Base-by-base conservation (phyloP, 495 filamentous ascomycete genomes). In the Immersiella caudata region DNA sequence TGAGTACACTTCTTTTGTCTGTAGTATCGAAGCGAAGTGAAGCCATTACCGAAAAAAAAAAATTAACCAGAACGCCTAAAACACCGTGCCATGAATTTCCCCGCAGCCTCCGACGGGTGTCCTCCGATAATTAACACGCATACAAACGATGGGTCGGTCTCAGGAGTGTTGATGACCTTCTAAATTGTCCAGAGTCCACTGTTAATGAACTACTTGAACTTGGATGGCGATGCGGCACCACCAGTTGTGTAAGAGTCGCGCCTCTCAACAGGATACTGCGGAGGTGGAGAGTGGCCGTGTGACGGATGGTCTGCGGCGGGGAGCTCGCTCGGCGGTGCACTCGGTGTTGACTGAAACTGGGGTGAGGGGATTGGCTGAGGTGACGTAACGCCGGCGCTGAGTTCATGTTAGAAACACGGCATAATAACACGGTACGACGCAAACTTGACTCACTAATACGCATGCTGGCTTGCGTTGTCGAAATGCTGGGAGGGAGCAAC, bases 231-330 rank as follows among this genome's bases (percentile, higher is more conserved):
- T 11, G 8, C 52, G 20, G 20, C 52, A 9, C 52, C 52, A 3
- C 72, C 72, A 1, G 46, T 26, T 3, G 50, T 46, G 57, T 57
- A 68, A 21, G 59, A 68, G 21, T 64, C 56, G 2, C 60, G 51
- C 51, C 66, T 36, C 24, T 27, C 56, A 14, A 59, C 25, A 22
- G 35, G 26, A 29, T 74, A 74, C 52, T 69, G 61, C 1, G 70
- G 70, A n/a, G 68, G 68, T 27, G 68, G 68, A 27, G 67, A 65
- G 33, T 65, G 29, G 16, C 35, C 33, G 6, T n/a, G 1, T 27
- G 36, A 18, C 20, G 60, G 60, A 33, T 62, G 60, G 11, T 62
- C 60, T 16, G 60, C 20, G 6, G 35, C 21, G 4, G 60, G 60
- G 6, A 62, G 36, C 20, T 62, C 60, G 40, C 36, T 27, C 14